Base-by-base conservation (phyloP, 106 monocot genomes). In the Amphibolis antarctica region DNA sequence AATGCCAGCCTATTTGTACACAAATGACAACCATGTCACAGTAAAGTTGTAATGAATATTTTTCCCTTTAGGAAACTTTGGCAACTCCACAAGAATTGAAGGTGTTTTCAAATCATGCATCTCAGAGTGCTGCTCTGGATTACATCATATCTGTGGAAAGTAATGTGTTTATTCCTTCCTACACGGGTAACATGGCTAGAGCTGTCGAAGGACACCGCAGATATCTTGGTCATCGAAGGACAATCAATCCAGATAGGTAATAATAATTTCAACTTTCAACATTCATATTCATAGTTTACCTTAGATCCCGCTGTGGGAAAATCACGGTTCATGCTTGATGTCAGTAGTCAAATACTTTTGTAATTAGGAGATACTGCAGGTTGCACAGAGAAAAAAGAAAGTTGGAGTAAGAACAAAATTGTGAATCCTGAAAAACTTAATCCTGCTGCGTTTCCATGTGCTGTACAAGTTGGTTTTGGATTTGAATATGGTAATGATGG, bases 131-230 rank as follows among this genome's bases (percentile, higher is more conserved):
- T 66, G 89, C 94, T 50, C 58, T 96, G 54, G 94, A 96, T 71
- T 96, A 96, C 61, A 86, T 90, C 24, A 80, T 96, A 74, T 89
- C 94, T 20, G 86, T 96, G 44, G 90, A 90, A 80, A 96, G 94
- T 69, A 90, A 90, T 65, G 84, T 90, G 12, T 96, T 96, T 75
- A 74, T 96, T 65, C 84, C 94, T 55, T 86, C 94, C 30, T 82
- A 90, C 67, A 76, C 81, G 12, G 94, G 94, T 24, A 96, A 96
- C 70, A 90, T 96, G 94, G 94, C 89, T 69, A 89, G 84, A 86
- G 78, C 94, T 66, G 94, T 96, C 30, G 94, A 96, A 62, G 96
- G 96, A 18, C 96, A 96, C 72, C 77, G 96, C 12, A 83, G 96
- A 75, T 96, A 82, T 85, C 69, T 96, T 46, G 86, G 90, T 43